Evolutionary conservation across 139 green algal genomes (phyloP).

Genomic region (Protoeuglena noctilucae): DNA sequence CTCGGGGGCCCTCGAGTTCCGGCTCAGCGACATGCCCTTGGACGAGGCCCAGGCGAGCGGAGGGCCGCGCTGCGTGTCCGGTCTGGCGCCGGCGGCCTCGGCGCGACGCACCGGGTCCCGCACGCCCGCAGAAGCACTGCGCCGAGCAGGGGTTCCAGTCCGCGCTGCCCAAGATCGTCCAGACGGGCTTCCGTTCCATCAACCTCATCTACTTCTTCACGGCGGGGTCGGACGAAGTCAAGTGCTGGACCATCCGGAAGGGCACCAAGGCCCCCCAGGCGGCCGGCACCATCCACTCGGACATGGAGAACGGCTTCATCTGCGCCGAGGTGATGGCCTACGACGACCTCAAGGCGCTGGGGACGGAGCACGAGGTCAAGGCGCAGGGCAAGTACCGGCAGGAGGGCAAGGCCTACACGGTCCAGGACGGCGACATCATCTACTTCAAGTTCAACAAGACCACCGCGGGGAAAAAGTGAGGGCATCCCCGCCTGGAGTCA

Average conservation of each 20-base stretch:
- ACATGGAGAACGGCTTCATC: constrained; percentile 99
- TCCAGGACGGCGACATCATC: constrained; percentile 76
- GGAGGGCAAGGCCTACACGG: constrained; percentile 90
- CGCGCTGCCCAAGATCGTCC: constrained; percentile 90
- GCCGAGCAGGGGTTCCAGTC: too few relatives aligned
- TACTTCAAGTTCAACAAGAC: constrained; percentile 75
- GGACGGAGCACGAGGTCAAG: constrained; percentile 66
- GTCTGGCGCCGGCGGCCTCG: too few relatives aligned
- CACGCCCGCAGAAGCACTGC: too few relatives aligned
- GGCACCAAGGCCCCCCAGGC: constrained; percentile 76
- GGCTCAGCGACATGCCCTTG: constrained; percentile 14
- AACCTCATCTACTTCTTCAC: constrained; percentile 99
- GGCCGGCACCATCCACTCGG: constrained; percentile 87
- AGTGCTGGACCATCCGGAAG: constrained; percentile 79
- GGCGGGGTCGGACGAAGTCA: constrained; percentile 84
- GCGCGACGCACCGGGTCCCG: too few relatives aligned
- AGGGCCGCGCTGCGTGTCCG: too few relatives aligned
- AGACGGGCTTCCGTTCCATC: constrained; percentile 68
- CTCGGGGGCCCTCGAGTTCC: constrained; percentile 64
- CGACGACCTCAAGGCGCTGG: constrained; percentile 64
- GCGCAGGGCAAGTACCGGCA: constrained; percentile 91
- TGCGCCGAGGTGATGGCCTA: constrained; percentile 74
- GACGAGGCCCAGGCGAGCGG: too few relatives aligned
- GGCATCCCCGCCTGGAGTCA: too few relatives aligned
- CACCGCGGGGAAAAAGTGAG: constrained; percentile 18